Evolutionary conservation across 2,329 filamentous ascomycete genomes (phyloP), one percentile per base, ranked within the genome.

Genomic region (Pseudocercospora pini-densiflorae): DNA sequence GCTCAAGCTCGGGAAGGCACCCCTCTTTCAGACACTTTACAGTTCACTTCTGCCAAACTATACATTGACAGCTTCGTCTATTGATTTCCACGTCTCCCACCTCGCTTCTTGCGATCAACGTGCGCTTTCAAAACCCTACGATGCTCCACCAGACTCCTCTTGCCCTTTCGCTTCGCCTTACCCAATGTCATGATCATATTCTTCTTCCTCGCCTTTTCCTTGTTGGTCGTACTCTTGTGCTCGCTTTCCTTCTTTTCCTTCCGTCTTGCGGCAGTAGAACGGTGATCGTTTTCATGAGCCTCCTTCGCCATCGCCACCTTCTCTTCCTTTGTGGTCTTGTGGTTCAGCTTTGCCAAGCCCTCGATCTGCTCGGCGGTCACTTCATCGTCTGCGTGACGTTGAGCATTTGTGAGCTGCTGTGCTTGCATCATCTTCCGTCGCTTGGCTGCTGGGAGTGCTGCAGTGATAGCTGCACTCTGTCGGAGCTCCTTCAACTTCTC

Each of bases 101-200:
- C 94, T 68, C 89, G 89, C 83, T 96, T 96, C 77, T 89, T 89
- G 77, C 94, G 87, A 64, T 94, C 89, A 29, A 94, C 86, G 80
- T 98, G 94, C 2, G 89, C 91, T 77, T 88, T 90, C 71, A 98
- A 80, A 40, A 93, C 88, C 81, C 90, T 93, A 76, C 88, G 88
- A 70, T 93, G 93, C 81, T 97, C 90, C 12, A 92, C 88, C 79
- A 99, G 82, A 87, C 93, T 97, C 76, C 94, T 87, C 89, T 97
- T 97, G 76, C 95, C 91, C 86, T 98, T 99, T 72, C 87, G 88
- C 85, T 95, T 96, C 10, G 95, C 95, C 85, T 99, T 98, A 66
- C 94, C 92, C 67, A 99, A 82, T 45, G 94, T 98, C 95, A 99
- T 99, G 75, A 99, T 79, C 81, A 99, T 97, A 80, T 99, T 99